These are phyloP conservation scores for Lepiota venenata DNA, from an alignment of 768 basidiomycete genomes.

Conservation along the genomic window DNA sequence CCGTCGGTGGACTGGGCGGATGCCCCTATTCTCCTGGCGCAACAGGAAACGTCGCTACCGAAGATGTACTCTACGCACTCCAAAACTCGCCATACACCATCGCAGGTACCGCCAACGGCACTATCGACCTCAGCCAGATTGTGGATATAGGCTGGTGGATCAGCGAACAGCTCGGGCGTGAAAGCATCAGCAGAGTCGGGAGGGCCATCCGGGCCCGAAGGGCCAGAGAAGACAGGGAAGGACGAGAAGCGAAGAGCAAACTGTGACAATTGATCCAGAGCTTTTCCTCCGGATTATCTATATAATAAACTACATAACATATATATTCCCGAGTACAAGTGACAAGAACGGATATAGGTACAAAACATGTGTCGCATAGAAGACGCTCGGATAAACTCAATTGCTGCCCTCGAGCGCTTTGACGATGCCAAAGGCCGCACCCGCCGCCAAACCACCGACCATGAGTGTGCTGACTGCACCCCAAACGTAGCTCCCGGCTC, in stretches of 20 bases:
- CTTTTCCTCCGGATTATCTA: neutral
- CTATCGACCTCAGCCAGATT: slow-evolving; percentile 61
- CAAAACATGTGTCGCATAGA: too few species aligned
- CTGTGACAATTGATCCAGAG: slow-evolving; percentile 10
- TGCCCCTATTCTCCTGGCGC: slow-evolving; percentile 97
- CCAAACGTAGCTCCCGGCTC: slow-evolving; percentile 70
- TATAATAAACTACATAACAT: too few species aligned
- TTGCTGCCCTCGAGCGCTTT: slow-evolving; percentile 35
- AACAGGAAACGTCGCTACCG: slow-evolving; percentile 92
- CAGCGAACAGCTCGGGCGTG: slow-evolving; percentile 56
- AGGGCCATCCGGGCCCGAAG: slow-evolving; percentile 60
- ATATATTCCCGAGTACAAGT: slow-evolving; percentile 2
- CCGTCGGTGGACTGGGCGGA: slow-evolving; percentile 88
- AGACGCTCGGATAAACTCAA: neutral
- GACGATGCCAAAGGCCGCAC: slow-evolving; percentile 54
- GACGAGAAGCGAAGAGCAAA: slow-evolving; percentile 9
- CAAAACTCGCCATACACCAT: slow-evolving; percentile 58
- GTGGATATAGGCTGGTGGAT: slow-evolving; percentile 85
- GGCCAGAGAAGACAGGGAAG: slow-evolving; percentile 25
- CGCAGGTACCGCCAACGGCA: slow-evolving; percentile 37
- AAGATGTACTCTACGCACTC: slow-evolving; percentile 86
- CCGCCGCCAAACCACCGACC: slow-evolving; percentile 90
- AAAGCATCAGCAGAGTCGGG: slow-evolving; percentile 75
- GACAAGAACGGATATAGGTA: too few species aligned
- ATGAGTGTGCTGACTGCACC: slow-evolving; percentile 84